Evolutionary conservation across 176 grass and related monocot genomes (phyloP).

Genomic region (Pharus latifolius): DNA sequence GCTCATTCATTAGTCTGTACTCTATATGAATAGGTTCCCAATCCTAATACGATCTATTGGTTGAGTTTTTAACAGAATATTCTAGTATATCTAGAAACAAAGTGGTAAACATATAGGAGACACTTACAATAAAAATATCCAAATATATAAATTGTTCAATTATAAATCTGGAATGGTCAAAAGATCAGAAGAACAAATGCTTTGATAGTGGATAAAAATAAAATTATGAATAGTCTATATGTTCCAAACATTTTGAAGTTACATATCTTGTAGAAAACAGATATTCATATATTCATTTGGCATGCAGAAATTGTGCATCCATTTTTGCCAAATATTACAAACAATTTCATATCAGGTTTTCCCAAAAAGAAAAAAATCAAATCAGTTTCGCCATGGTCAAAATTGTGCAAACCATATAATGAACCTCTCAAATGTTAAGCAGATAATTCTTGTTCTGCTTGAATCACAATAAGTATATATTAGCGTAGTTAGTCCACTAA

Average conservation of each 20-base stretch:
- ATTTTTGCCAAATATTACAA: too few species aligned
- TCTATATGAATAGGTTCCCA: too few species aligned
- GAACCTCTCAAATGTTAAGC: neutral
- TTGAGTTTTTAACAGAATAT: too few species aligned
- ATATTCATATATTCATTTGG: too few species aligned
- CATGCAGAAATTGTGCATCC: too few species aligned
- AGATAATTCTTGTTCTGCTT: neutral
- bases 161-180: neutral
- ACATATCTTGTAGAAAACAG: too few species aligned
- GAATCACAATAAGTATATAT: neutral
- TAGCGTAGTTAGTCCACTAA: neutral
- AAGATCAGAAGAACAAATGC: neutral
- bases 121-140: neutral
- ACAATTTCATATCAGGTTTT: neutral
- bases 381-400: neutral
- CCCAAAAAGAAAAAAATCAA: neutral
- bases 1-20: too few species aligned
- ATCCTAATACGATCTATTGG: too few species aligned
- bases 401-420: neutral
- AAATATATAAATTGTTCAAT: neutral
- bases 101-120: neutral
- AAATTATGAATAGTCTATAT: neutral
- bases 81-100: neutral
- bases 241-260: neutral
- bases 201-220: neutral